Base-by-base conservation (phyloP, 2,329 filamentous ascomycete species). In the Pseudogymnoascus sp. region DNA sequence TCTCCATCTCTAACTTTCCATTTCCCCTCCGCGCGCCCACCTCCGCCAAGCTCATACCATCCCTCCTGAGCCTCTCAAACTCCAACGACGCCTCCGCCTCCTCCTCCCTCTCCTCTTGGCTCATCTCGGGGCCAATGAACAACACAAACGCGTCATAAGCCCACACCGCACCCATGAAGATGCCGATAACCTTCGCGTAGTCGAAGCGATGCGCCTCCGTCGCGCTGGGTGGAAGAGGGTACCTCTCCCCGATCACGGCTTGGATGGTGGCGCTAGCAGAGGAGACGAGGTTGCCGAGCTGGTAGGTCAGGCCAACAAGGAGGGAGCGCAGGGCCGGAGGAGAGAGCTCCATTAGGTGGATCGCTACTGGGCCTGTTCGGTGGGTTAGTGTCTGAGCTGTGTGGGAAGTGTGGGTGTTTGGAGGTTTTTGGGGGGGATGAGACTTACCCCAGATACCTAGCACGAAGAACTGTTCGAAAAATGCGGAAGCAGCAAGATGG, bases 141-240 rank as follows among this genome's bases (percentile, higher is more conserved):
- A 77, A 75, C 16, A 79, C 70, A 6, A 83, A 2, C 33, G 85
- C 78, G n/a, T 83, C 77, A 63, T 83, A 85, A 33, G 70, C 80
- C 66, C 82, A 96, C 1, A 95, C 91, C 67, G 88, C 91, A 0
- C 81, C 91, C 88, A 95, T 91, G 74, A 95, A 94, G 70, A 93
- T 92, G 70, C 86, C 89, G 64, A 95, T 92, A 14, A 93, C 90
- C 68, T 86, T 87, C 43, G 89, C 90, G 68, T 93, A 93, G 62
- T 89, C 77, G 73, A 88, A 90, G 2, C 87, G 78, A 55, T 75
- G 74, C 31, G 75, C 73, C 0, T 76, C 79, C 0, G 72, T 69
- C 23, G 78, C 71, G 0, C 79, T 80, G 0, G 82, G 76, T 0
- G 84, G 78, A 6, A 93, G 78, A 0, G 89, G 89, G 71, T 90